These are phyloP conservation scores for Fusarium buxicola DNA, from an alignment of 2,329 filamentous ascomycete species.

Conservation along the genomic window DNA sequence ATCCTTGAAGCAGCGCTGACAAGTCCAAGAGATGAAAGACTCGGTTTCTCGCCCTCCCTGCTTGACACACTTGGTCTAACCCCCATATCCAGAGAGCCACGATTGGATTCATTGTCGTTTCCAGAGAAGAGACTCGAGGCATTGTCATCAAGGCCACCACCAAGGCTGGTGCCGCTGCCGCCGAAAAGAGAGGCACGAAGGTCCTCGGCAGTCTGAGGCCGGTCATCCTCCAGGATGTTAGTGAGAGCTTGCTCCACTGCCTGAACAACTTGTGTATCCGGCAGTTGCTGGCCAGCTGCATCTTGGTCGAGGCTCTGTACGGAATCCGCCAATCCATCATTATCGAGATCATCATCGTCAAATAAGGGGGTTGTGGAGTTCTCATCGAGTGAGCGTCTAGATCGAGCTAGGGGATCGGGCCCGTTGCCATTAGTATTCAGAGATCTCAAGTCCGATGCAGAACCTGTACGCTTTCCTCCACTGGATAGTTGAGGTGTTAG, in stretches of 20 bases:
- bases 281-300: conserved; percentile 61
- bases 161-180: conserved; percentile 23
- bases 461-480: conserved; percentile 58
- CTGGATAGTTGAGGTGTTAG: conserved; percentile 53
- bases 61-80: conserved; percentile 45
- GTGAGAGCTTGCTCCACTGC: conserved; percentile 93
- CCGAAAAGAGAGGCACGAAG: conserved; percentile 74
- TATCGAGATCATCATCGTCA: conserved; percentile 83
- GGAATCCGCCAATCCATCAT: conserved; percentile 76
- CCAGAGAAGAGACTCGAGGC: conserved; percentile 63
- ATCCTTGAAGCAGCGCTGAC: conserved; percentile 88
- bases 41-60: conserved; percentile 76
- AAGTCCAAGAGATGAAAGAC: conserved; percentile 88
- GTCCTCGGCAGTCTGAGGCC: conserved; percentile 71
- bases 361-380: conserved; percentile 68
- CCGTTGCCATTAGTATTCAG: conserved; percentile 53
- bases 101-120: conserved; percentile 69
- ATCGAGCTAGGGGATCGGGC: conserved; percentile 54
- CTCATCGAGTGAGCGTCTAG: conserved; percentile 79
- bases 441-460: conserved; percentile 60
- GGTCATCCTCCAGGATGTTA: conserved; percentile 88
- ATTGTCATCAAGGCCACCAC: conserved; percentile 46
- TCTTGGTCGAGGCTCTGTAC: conserved; percentile 84
- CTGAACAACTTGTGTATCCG: conserved; percentile 85
- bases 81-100: conserved; percentile 70